These are phyloP conservation scores for Nitzschia inconspicua DNA, from an alignment of 108 stramenopile genomes.

Conservation along the genomic window DNA sequence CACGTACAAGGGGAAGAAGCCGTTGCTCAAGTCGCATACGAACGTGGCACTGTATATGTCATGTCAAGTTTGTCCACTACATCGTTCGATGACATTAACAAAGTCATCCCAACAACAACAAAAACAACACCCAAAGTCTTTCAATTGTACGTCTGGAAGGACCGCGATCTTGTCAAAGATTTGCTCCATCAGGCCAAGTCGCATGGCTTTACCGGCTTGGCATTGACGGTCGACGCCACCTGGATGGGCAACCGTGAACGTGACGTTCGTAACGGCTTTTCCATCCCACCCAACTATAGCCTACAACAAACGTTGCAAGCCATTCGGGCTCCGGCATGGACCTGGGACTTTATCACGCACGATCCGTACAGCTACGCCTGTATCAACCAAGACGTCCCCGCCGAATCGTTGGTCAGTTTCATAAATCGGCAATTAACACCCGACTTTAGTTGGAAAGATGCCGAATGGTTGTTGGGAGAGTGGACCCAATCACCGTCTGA, in stretches of 20 bases:
- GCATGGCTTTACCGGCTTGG: constrained; percentile 82
- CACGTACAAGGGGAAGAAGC: constrained; percentile 84
- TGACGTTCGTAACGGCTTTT: constrained; percentile 88
- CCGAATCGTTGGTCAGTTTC: constrained; percentile 75
- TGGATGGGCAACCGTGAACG: constrained; percentile 89
- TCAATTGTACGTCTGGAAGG: constrained; percentile 94
- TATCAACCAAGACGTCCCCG: constrained; percentile 67
- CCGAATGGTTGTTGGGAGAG: constrained; percentile 89
- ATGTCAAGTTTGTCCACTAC: constrained; percentile 75
- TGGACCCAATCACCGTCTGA: constrained; percentile 58
- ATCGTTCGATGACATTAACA: constrained; percentile 64
- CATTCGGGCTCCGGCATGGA: constrained; percentile 68
- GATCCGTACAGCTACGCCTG: constrained; percentile 74
- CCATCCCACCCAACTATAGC: constrained; percentile 78
- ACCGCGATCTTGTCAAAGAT: constrained; percentile 82
- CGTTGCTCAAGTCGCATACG: constrained; percentile 67
- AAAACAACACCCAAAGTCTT: constrained; percentile 65
- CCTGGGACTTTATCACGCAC: constrained; percentile 68
- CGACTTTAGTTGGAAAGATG: constrained; percentile 89
- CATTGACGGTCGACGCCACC: constrained; percentile 88
- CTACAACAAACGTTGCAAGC: constrained; percentile 62
- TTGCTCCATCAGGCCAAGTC: constrained; percentile 80
- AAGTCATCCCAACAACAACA: constrained; percentile 34
- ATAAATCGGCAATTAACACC: constrained; percentile 83
- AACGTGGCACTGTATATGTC: constrained; percentile 77